A percentile compares a stretch with the other conserved stretches of the same genome.
phyloP scores from a whole-genome alignment of 1,284 basidiomycete genomes.

The Tremellales sp. region DNA sequence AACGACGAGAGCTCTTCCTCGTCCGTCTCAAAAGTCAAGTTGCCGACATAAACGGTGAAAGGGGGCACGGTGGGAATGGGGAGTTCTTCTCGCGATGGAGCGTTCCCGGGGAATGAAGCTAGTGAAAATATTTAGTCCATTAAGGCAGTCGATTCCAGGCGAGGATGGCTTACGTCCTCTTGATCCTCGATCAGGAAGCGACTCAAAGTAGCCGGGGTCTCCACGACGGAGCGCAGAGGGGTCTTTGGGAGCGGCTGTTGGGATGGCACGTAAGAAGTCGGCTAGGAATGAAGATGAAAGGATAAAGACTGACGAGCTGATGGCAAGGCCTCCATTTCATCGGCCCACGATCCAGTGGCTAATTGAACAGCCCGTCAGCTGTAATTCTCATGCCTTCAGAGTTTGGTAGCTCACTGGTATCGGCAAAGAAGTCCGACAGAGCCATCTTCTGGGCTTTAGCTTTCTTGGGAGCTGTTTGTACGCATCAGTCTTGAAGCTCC shows the following conservation, averaged over 20 bases:
- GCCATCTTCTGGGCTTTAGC: slow-evolving; percentile 81
- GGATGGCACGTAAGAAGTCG: slow-evolving; percentile 23
- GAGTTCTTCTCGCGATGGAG: slow-evolving; percentile 76
- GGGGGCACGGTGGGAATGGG: slow-evolving; percentile 92
- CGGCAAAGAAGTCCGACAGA: slow-evolving; percentile 81
- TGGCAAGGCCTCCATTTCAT: slow-evolving; percentile 87
- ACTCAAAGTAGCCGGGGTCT: slow-evolving; percentile 49
- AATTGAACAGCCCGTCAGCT: no score
- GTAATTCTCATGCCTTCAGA: slow-evolving; percentile 2
- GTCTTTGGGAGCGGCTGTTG: slow-evolving; percentile 49
- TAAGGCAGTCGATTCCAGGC: background rate
- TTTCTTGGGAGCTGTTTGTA: slow-evolving; percentile 55
- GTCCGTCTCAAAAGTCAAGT: slow-evolving; percentile 87
- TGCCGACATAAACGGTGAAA: slow-evolving; percentile 93
- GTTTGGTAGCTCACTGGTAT: slow-evolving; percentile 59
- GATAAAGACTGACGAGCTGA: slow-evolving; percentile 68
- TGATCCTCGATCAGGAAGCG: slow-evolving; percentile 42
- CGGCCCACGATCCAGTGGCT: slow-evolving; percentile 92
- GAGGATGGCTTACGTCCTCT: slow-evolving; percentile 14
- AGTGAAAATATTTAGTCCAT: background rate
- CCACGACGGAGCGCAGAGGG: slow-evolving; percentile 43
- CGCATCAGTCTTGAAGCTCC: no score
- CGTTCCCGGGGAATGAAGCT: slow-evolving; percentile 33
- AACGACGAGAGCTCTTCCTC: slow-evolving; percentile 79
- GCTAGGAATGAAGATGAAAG: slow-evolving; percentile 10